Evolutionary conservation across 257 asterid species (phyloP).

Genomic region (Solanum piurae): DNA sequence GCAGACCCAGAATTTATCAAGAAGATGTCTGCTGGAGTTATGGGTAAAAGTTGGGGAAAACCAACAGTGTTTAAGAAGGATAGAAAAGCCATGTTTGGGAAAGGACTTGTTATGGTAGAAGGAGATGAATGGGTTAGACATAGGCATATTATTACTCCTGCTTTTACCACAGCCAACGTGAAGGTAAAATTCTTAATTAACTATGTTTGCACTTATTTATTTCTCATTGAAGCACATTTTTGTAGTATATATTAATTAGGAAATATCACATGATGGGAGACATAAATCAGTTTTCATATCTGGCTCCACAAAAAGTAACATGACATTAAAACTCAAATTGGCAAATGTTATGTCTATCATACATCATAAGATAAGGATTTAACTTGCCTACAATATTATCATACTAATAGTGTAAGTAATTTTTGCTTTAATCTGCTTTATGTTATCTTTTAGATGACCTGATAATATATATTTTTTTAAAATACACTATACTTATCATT

Average conservation of each 20-base stretch:
- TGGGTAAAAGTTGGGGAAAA: conserved; percentile 83
- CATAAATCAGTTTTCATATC: neutral
- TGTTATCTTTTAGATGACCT: neutral
- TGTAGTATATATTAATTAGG: neutral
- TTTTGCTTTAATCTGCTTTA: neutral
- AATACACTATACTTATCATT: neutral
- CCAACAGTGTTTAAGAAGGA: conserved; percentile 71
- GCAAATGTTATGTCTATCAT: neutral
- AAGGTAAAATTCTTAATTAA: conserved; percentile 28
- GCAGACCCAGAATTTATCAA: conserved; percentile 75
- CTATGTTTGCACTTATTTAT: conserved; percentile 16
- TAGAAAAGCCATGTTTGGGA: conserved; percentile 85
- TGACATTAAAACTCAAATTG: neutral
- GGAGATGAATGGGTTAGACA: conserved; percentile 94
- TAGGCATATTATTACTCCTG: conserved; percentile 70
- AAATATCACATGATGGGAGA: neutral
- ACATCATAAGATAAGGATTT: neutral
- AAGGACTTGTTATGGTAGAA: conserved; percentile 76
- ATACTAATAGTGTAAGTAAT: neutral
- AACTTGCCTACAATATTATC: neutral
- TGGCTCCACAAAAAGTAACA: neutral
- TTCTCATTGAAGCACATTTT: neutral
- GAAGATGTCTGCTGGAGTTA: conserved; percentile 47
- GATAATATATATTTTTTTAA: neutral
- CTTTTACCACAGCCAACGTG: conserved; percentile 63